Percentiles rank a stretch among this genome's conserved stretches.
Conservation (phyloP, 208 protist species). For the Trypanosoma vivax region DNA sequence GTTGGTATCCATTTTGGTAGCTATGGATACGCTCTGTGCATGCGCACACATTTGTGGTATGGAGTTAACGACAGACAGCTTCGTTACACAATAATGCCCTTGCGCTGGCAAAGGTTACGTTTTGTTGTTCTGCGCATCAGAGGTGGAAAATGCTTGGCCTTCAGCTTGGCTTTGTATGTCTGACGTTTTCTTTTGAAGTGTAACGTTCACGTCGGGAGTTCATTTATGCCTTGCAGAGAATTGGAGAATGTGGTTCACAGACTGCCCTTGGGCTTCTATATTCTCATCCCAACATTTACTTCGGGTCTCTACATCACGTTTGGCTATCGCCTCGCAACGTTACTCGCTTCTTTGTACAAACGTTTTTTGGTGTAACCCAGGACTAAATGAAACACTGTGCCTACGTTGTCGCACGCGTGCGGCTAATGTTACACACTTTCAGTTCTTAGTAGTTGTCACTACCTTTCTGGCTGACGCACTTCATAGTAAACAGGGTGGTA, state of each 20-base stretch:
- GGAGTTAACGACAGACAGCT: conserved; percentile 5
- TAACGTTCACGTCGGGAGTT: not conserved
- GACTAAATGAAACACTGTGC: not conserved
- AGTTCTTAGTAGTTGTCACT: not conserved
- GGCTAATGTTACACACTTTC: not conserved
- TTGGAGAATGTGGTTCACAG: too few species aligned
- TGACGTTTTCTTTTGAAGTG: not conserved
- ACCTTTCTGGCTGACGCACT: not conserved
- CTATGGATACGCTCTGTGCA: not conserved
- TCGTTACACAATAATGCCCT: conserved; percentile 9
- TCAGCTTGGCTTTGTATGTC: not conserved
- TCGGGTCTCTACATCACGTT: too few species aligned
- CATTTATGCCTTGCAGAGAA: too few species aligned
- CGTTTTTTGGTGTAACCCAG: not conserved
- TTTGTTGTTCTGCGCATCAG: too few species aligned
- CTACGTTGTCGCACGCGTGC: not conserved
- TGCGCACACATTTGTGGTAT: conserved; percentile 9
- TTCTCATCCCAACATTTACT: too few species aligned
- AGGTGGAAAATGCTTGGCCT: too few species aligned
- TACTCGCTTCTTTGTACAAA: not conserved
- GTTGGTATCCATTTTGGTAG: conserved; percentile 91
- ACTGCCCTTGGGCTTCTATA: too few species aligned
- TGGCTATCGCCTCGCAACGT: too few species aligned
- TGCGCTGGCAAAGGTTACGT: not conserved
- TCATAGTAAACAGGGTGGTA: too few species aligned